A percentile compares a stretch with the other conserved stretches of the same genome.
These are phyloP conservation scores for Teratosphaeria epicoccoides DNA, from an alignment of 2,329 filamentous ascomycete species.

Conservation along the genomic window DNA sequence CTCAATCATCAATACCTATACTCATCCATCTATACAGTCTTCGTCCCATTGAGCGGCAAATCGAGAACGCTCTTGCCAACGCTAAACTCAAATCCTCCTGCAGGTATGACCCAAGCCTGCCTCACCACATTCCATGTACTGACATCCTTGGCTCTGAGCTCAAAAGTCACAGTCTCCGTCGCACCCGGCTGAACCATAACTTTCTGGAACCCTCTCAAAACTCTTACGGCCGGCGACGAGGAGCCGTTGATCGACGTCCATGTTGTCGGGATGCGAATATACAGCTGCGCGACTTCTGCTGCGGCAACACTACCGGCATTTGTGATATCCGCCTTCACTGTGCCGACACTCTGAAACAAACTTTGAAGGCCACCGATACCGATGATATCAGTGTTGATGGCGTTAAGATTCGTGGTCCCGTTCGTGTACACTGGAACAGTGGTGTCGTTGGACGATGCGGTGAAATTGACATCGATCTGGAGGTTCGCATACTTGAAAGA, in stretches of 20 bases:
- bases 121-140: constrained; percentile 40
- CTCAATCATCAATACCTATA: neutral
- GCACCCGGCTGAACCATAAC: constrained; percentile 19
- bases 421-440: constrained; percentile 16
- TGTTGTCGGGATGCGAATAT: constrained; percentile 21
- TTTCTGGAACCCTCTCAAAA: constrained; percentile 26
- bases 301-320: constrained; percentile 41
- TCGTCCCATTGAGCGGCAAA: constrained; percentile 18
- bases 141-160: constrained; percentile 34
- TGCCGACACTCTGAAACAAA: constrained; percentile 42
- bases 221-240: constrained; percentile 26
- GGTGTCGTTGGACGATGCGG: constrained; percentile 12
- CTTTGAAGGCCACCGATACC: constrained; percentile 19
- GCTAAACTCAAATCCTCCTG: constrained; percentile 35
- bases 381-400: constrained; percentile 12
- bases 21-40: constrained; percentile 6
- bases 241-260: constrained; percentile 39
- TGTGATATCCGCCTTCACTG: constrained; percentile 38
- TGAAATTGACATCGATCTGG: constrained; percentile 17
- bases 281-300: constrained; percentile 44
- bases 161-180: constrained; percentile 25
- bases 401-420: constrained; percentile 20
- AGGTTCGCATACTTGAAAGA: constrained; percentile 25
- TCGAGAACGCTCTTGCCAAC: constrained; percentile 33
- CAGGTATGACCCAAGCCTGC: constrained; percentile 43